Conservation (phyloP, 2,329 filamentous ascomycete genomes). For the Beauveria sp. region DNA sequence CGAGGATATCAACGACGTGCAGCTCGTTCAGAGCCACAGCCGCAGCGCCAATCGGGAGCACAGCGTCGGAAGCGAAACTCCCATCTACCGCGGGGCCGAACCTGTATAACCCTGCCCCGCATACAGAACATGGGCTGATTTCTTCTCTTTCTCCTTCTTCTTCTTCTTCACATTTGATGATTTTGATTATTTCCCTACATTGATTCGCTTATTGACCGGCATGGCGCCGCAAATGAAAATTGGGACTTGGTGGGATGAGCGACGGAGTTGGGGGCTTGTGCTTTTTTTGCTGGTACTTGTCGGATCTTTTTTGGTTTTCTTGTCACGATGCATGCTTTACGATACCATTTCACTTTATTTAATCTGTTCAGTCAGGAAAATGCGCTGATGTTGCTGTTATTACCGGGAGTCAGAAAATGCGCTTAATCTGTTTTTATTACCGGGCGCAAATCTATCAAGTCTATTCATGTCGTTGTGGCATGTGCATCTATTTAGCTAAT, state of each 20-base stretch:
- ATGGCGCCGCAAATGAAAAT: not conserved
- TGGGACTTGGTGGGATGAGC: not conserved
- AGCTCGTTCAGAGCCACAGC: not conserved
- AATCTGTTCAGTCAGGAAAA: not conserved
- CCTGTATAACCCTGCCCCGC: not conserved
- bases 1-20: not conserved
- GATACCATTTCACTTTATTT: not conserved
- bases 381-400: too few relatives aligned
- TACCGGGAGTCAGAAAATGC: too few relatives aligned
- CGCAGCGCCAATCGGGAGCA: not conserved
- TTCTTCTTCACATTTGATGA: not conserved
- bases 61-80: conserved; percentile 1
- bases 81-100: not conserved
- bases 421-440: too few relatives aligned
- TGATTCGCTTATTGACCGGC: not conserved
- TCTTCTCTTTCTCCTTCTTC: not conserved
- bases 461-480: too few relatives aligned
- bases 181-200: too few relatives aligned
- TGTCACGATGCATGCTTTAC: not conserved
- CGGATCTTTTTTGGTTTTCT: not conserved
- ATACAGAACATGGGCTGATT: not conserved
- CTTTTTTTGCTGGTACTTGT: not conserved
- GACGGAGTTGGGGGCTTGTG: not conserved
- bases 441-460: too few relatives aligned
- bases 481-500: too few relatives aligned